A percentile compares a stretch with the other conserved stretches of the same genome.
phyloP scores from a whole-genome alignment of 306 rosid species.

The Gastrolobium bilobum region DNA sequence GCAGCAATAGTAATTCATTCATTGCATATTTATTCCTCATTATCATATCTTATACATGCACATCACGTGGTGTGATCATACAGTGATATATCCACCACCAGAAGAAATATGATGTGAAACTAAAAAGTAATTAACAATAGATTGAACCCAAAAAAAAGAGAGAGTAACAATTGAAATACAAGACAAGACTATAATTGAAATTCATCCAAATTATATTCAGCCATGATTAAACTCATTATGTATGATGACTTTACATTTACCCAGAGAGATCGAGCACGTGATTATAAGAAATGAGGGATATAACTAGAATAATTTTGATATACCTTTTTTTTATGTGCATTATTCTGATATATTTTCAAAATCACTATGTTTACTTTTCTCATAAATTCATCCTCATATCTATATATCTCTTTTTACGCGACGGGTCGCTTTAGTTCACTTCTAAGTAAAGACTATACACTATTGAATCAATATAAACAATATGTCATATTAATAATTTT shows the following conservation, averaged over 20 bases:
- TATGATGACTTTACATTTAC: conserved; percentile 26
- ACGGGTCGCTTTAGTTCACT: conserved; percentile 49
- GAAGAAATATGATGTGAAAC: conserved; percentile 2
- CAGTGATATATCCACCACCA: conserved; percentile 30
- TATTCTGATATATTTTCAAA: background rate
- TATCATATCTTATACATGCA: conserved; percentile 10
- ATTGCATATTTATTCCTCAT: conserved; percentile 34
- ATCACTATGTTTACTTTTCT: conserved; percentile 37
- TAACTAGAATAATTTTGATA: background rate
- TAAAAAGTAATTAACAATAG: background rate
- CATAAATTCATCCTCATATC: conserved; percentile 25
- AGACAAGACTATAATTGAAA: background rate
- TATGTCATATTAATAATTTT: background rate
- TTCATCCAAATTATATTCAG: background rate
- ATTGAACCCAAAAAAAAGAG: background rate
- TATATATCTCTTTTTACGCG: conserved; percentile 30
- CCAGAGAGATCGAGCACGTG: conserved; percentile 24
- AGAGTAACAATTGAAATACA: background rate
- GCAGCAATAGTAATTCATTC: conserved; percentile 52
- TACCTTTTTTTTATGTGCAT: background rate
- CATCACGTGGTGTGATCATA: conserved; percentile 26
- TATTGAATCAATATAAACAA: background rate
- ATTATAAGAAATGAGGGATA: conserved; percentile 34
- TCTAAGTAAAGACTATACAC: conserved; percentile 45
- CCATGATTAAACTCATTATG: conserved; percentile 45